Evolutionary conservation across 2,329 filamentous ascomycete species (phyloP).

Genomic region (Xylaria sp.): DNA sequence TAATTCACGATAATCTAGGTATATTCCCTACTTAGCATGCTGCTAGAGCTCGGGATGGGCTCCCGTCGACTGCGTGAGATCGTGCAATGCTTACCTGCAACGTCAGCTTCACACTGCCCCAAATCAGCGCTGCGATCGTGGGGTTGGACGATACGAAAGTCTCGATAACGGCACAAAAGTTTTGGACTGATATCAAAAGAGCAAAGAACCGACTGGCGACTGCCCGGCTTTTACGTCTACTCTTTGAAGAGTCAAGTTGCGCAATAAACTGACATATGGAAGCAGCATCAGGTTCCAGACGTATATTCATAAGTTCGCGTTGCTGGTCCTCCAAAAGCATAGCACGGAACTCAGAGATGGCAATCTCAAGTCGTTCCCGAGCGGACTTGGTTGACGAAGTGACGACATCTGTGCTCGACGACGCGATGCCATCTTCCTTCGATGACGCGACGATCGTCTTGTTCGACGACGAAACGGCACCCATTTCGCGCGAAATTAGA

Average conservation of each 20-base stretch:
- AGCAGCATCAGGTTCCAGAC: not conserved
- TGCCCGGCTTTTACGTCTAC: not conserved
- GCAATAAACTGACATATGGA: not conserved
- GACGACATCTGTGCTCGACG: not conserved
- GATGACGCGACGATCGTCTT: too few relatives aligned
- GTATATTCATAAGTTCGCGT: not conserved
- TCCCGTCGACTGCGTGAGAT: not conserved
- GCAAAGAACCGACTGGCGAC: not conserved
- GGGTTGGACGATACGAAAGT: constrained; percentile 36
- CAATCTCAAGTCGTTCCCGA: not conserved
- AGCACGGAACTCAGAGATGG: not conserved
- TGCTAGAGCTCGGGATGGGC: not conserved
- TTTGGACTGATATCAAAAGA: constrained; percentile 24
- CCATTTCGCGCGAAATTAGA: too few relatives aligned
- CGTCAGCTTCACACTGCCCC: constrained; percentile 40
- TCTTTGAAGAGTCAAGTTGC: not conserved
- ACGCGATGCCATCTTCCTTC: too few relatives aligned
- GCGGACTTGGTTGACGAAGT: not conserved
- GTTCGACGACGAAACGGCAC: too few relatives aligned
- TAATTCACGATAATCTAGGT: constrained; percentile 33
- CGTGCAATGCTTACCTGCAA: constrained; percentile 29
- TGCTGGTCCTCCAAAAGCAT: not conserved
- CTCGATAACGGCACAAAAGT: constrained; percentile 35
- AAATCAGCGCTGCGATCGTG: constrained; percentile 37
- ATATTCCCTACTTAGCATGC: not conserved